Conservation (phyloP, 2,329 filamentous ascomycete genomes). For the Talaromyces rugulosus region DNA sequence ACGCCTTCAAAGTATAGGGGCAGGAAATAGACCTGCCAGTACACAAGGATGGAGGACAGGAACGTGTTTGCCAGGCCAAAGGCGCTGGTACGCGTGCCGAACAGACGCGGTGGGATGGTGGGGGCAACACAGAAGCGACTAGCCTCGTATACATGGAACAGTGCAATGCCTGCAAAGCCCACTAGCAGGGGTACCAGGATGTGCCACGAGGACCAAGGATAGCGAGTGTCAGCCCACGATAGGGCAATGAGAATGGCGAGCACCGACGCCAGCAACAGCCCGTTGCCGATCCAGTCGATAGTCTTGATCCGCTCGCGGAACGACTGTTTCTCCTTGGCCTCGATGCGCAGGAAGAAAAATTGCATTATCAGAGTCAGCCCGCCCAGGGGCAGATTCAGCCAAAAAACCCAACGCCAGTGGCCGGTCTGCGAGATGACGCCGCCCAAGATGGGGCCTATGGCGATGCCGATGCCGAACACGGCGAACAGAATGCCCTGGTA, state of each 20-base stretch:
- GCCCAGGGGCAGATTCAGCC: constrained; percentile 25
- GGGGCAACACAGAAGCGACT: constrained; percentile 18
- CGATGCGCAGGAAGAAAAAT: constrained; percentile 21
- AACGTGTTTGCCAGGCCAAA: constrained; percentile 33
- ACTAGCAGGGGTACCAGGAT: constrained; percentile 25
- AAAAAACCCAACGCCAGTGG: constrained; percentile 31
- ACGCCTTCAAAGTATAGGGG: constrained; percentile 46
- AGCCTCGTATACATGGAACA: constrained; percentile 18
- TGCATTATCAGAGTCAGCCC: constrained; percentile 20
- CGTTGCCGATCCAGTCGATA: constrained; percentile 28
- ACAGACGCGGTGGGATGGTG: constrained; percentile 42
- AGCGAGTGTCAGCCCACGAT: constrained; percentile 24
- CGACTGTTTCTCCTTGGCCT: constrained; percentile 3
- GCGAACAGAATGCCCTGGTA: constrained; percentile 22
- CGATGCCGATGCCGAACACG: constrained; percentile 35
- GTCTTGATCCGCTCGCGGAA: constrained; percentile 12
- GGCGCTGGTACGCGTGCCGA: constrained; percentile 38
- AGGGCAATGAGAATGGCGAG: constrained; percentile 27
- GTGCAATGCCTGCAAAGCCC: constrained; percentile 19
- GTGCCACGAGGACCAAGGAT: constrained; percentile 27
- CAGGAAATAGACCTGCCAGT: constrained; percentile 27
- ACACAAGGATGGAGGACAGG: constrained; percentile 31
- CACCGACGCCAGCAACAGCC: constrained; percentile 23
- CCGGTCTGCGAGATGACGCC: constrained; percentile 22
- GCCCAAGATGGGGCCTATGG: constrained; percentile 43